These are phyloP conservation scores for Podila verticillata DNA, from an alignment of 192 early-diverging fungal species.

Conservation along the genomic window DNA sequence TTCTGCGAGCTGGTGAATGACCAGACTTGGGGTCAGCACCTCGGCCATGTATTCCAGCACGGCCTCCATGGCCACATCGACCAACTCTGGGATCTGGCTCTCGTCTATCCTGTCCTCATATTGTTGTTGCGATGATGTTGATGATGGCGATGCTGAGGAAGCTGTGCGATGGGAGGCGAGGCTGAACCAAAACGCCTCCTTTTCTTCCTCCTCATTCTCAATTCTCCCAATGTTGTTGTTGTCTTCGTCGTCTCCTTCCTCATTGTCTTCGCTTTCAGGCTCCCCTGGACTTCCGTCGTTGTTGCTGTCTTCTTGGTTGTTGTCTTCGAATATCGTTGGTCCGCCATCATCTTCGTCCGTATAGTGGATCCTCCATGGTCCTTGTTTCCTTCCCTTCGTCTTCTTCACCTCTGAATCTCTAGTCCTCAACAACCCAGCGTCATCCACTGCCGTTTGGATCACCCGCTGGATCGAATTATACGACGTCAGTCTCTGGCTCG, in stretches of 20 bases:
- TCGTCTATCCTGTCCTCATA: conserved; percentile 6
- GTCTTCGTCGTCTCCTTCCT: too few relatives aligned
- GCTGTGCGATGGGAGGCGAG: background rate
- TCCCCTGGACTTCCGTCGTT: too few relatives aligned
- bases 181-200: conserved; percentile 7
- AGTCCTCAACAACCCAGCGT: conserved; percentile 15
- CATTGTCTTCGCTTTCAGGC: too few relatives aligned
- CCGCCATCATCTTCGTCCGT: too few relatives aligned
- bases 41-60: conserved; percentile 29
- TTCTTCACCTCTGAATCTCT: background rate
- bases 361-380: too few relatives aligned
- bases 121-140: background rate
- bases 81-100: conserved; percentile 25
- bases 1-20: conserved; percentile 34
- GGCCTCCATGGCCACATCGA: conserved; percentile 30
- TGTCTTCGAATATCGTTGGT: too few relatives aligned
- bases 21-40: conserved; percentile 23
- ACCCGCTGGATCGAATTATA: conserved; percentile 15
- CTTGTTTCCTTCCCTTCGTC: too few relatives aligned
- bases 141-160: background rate
- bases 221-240: too few relatives aligned
- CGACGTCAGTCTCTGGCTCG: background rate
- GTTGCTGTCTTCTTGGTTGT: too few relatives aligned
- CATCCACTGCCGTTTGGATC: conserved; percentile 25
- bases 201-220: background rate